Base-by-base conservation (phyloP, 345 rosid genomes). In the Salix dunnii region DNA sequence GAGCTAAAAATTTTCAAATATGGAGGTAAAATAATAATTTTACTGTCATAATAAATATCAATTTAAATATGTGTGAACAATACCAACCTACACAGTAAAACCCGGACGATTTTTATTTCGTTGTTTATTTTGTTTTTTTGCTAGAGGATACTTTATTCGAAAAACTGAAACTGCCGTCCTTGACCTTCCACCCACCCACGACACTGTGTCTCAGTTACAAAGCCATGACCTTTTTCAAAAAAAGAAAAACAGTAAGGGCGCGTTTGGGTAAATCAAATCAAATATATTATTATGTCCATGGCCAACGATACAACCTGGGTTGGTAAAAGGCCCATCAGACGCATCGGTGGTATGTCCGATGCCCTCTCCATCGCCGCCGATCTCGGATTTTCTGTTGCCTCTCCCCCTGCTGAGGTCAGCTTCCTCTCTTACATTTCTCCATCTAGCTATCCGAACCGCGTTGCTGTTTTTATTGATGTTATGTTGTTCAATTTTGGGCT, bases 311-410 rank as follows among this genome's bases (percentile, higher is more conserved):
- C 91, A 46, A 91, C 97, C 17, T 96, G 99, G 99, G 99, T 96
- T 0, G 96, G 98, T 68, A 93, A 89, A 85, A 96, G 92, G 77
- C 97, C 98, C 40, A 79, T 92, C 48, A 82, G 99, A 66, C 96
- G 99, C 55, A 96, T 96, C 82, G 98, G 99, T 23, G 99, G 99
- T 43, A 91, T 96, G 85, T 88, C 94, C 61, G 98, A 96, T 81
- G 99, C 99, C 16, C 97, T 96, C 76, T 92, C 99, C 81, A 92
- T 96, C 68, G 98, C 99, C 60, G 82, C 98, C 82, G 99, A 96
- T 83, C 99, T 96, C 61, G 98, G 99, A 36, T 96, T 84, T 84
- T 79, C 97, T 23, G 92, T 93, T 77, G 82, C 96, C 14, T 83
- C 92, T 67, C 87, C 94, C 70, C 91, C 94, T 67, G 88, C 98